phyloP scores from a whole-genome alignment of 352 stramenopile genomes.

The Globisporangium carolinianum region DNA sequence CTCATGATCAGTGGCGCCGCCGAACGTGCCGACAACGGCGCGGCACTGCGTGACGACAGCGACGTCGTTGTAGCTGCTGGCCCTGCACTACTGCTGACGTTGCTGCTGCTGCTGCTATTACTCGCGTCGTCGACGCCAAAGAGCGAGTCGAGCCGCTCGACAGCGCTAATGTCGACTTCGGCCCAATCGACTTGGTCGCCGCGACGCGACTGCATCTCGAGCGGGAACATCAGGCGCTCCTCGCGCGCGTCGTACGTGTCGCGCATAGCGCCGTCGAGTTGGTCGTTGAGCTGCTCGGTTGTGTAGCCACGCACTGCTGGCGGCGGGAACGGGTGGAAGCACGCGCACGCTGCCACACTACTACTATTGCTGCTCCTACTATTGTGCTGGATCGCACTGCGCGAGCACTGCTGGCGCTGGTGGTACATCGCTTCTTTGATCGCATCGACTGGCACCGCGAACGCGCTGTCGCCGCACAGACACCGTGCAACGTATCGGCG shows the following conservation, averaged over 20 bases:
- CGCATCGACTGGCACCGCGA: conserved; percentile 13
- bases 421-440: conserved; percentile 14
- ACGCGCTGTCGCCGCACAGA: conserved; percentile 35
- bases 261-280: background rate
- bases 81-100: background rate
- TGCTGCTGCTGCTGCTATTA: background rate
- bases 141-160: conserved; percentile 29
- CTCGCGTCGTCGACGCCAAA: conserved; percentile 12
- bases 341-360: conserved; percentile 3
- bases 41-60: conserved; percentile 2
- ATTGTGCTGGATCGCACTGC: background rate
- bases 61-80: background rate
- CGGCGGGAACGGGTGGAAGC: conserved; percentile 33
- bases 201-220: conserved; percentile 21
- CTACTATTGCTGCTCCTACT: background rate
- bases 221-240: conserved; percentile 25
- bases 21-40: conserved; percentile 1
- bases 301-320: background rate
- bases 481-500: conserved; percentile 24
- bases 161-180: conserved; percentile 16
- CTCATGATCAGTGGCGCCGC: conserved; percentile 5
- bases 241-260: conserved; percentile 19
- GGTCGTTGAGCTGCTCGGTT: background rate
- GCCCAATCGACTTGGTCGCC: conserved; percentile 25
- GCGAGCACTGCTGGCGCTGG: conserved; percentile 18